Evolutionary conservation across 163 green algal genomes (phyloP).

Genomic region (Picocystis sp.): DNA sequence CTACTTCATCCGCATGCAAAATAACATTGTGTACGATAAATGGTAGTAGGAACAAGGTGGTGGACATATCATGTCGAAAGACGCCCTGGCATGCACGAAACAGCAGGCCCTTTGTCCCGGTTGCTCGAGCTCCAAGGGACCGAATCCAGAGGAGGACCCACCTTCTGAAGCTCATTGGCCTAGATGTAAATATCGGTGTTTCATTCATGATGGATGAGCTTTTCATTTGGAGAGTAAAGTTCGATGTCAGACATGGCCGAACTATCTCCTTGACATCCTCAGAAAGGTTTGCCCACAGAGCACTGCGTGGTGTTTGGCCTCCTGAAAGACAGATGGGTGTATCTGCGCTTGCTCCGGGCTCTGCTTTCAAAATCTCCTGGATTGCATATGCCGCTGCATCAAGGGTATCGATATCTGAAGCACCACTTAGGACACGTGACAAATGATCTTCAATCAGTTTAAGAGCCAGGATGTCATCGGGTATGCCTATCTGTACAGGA

Average conservation of each 20-base stretch:
- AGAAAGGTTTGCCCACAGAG: conserved; percentile 28
- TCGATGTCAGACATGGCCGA: conserved; percentile 62
- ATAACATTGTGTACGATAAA: conserved; percentile 45
- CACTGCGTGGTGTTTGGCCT: conserved; percentile 2
- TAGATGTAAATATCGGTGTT: conserved; percentile 29
- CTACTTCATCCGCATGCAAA: not conserved
- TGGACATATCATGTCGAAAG: conserved; percentile 46
- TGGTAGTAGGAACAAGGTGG: conserved; percentile 62
- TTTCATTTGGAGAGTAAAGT: conserved; percentile 30
- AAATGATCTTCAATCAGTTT: conserved; percentile 47
- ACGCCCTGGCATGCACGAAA: conserved; percentile 45
- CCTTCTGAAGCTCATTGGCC: conserved; percentile 29
- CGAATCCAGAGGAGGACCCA: conserved; percentile 24
- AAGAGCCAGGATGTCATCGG: conserved; percentile 23
- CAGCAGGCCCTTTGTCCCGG: conserved; percentile 17
- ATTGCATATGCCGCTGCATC: conserved; percentile 62
- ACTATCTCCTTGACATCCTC: conserved; percentile 43
- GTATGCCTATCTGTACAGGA: conserved; percentile 11
- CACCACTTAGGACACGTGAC: conserved; percentile 48
- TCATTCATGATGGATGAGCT: conserved; percentile 2
- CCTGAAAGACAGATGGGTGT: not conserved
- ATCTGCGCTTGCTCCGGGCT: not conserved
- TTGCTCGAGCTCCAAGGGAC: conserved; percentile 5
- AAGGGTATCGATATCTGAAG: conserved; percentile 45
- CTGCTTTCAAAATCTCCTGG: conserved; percentile 30